Evolutionary conservation across 2,329 filamentous ascomycete species (phyloP).

Genomic region (Metarhizium guizhouense): DNA sequence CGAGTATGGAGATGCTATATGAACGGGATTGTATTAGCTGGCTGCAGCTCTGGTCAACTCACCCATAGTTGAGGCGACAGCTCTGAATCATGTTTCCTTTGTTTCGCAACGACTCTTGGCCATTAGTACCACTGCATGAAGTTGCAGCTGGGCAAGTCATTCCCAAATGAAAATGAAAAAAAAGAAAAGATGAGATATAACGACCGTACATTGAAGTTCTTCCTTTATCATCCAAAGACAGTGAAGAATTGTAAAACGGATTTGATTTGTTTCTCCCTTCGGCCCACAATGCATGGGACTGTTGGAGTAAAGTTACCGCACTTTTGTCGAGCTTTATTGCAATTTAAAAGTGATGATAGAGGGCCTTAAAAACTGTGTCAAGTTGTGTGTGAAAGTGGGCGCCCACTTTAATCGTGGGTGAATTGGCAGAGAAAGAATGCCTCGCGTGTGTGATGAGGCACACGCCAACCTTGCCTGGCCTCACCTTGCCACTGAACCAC

Average conservation of each 20-base stretch:
- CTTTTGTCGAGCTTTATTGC: not conserved
- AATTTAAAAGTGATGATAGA: not conserved
- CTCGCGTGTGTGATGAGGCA: too few relatives aligned
- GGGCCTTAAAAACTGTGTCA: not conserved
- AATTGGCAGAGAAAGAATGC: too few relatives aligned
- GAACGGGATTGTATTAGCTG: conserved; percentile 35
- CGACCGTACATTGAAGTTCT: conserved; percentile 13
- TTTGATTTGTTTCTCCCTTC: not conserved
- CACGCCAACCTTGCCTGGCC: too few relatives aligned
- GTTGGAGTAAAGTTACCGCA: not conserved
- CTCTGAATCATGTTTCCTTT: conserved; percentile 25
- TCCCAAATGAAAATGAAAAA: conserved; percentile 22
- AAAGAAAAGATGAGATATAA: conserved; percentile 29
- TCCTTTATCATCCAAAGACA: conserved; percentile 3
- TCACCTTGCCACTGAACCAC: not conserved
- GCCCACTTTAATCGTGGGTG: not conserved
- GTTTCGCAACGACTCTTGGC: conserved; percentile 25
- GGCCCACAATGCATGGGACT: not conserved
- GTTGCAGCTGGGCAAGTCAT: conserved; percentile 20
- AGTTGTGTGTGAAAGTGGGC: not conserved
- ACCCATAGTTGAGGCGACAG: conserved; percentile 12
- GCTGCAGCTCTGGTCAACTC: conserved; percentile 23
- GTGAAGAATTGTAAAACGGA: conserved; percentile 7
- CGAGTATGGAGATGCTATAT: conserved; percentile 32
- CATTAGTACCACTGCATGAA: conserved; percentile 19